Evolutionary conservation across 352 stramenopile genomes (phyloP).

Genomic region (Globisporangium apiculatum): DNA sequence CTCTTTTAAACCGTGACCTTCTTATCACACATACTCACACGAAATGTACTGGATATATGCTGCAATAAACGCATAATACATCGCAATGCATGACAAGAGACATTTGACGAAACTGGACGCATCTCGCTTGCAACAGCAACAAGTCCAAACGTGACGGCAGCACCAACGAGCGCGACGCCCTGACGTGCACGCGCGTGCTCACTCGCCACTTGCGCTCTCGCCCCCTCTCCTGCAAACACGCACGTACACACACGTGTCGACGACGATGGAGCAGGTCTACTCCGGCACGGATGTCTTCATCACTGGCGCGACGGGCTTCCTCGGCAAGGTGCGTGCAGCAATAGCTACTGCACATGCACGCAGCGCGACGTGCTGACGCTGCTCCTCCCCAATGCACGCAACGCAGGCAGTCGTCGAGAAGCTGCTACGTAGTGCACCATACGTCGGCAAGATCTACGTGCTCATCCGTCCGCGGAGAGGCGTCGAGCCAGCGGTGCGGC

Average conservation of each 20-base stretch:
- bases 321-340: conserved; percentile 53
- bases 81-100: no score
- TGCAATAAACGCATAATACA: no score
- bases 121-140: no score
- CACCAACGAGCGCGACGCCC: no score
- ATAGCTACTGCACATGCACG: conserved; percentile 4
- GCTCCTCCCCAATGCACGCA: not conserved
- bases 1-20: no score
- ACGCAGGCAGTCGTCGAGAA: conserved; percentile 73
- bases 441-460: conserved; percentile 63
- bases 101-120: no score
- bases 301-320: conserved; percentile 83
- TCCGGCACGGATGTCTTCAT: conserved; percentile 67
- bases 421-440: conserved; percentile 53
- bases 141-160: no score
- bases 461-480: conserved; percentile 78
- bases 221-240: not conserved
- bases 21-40: no score
- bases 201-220: not conserved
- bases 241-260: not conserved
- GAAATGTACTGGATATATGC: no score
- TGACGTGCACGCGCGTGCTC: no score
- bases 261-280: conserved; percentile 50
- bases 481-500: conserved; percentile 31
- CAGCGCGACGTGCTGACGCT: not conserved